phyloP scores from a whole-genome alignment of 2,329 filamentous ascomycete genomes.

The Lasiodiplodia sp. region DNA sequence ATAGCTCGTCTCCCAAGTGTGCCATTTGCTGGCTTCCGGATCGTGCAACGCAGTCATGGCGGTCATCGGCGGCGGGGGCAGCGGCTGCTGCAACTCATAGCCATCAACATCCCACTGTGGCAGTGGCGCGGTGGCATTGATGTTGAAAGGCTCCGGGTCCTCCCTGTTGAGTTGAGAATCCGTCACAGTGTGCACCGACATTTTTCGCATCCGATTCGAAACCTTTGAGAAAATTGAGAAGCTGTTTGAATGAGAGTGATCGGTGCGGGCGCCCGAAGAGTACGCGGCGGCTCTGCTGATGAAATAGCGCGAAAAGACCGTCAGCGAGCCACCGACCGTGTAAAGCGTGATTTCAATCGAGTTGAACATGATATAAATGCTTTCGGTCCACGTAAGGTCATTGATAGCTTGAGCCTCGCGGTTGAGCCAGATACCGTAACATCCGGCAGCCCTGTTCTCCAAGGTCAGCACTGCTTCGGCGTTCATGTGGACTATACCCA shows the following conservation, averaged over 20 bases:
- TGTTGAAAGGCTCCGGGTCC: constrained; percentile 5
- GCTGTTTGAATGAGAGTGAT: not conserved
- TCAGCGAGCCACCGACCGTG: constrained; percentile 27
- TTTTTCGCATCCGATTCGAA: constrained; percentile 15
- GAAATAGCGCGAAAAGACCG: constrained; percentile 29
- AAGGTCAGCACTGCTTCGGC: not conserved
- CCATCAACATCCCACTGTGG: constrained; percentile 4
- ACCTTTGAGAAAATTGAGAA: constrained; percentile 23
- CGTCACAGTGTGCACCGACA: not conserved
- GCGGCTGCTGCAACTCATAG: constrained; percentile 16
- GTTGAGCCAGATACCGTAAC: constrained; percentile 28
- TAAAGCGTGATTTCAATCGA: constrained; percentile 28
- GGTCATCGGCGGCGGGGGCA: constrained; percentile 16
- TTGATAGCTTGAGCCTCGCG: constrained; percentile 7
- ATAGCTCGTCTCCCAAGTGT: constrained; percentile 22
- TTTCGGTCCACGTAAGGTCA: constrained; percentile 26
- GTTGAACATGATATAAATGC: constrained; percentile 30
- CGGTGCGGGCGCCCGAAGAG: constrained; percentile 6
- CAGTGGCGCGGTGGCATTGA: constrained; percentile 14
- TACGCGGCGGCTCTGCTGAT: constrained; percentile 23
- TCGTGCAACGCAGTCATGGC: constrained; percentile 23
- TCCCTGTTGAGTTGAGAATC: constrained; percentile 2
- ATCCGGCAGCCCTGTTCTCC: constrained; percentile 16
- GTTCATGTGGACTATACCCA: not conserved
- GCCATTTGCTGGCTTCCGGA: constrained; percentile 24